phyloP scores from a whole-genome alignment of 2,329 filamentous ascomycete genomes.

The Colletotrichum salicis region DNA sequence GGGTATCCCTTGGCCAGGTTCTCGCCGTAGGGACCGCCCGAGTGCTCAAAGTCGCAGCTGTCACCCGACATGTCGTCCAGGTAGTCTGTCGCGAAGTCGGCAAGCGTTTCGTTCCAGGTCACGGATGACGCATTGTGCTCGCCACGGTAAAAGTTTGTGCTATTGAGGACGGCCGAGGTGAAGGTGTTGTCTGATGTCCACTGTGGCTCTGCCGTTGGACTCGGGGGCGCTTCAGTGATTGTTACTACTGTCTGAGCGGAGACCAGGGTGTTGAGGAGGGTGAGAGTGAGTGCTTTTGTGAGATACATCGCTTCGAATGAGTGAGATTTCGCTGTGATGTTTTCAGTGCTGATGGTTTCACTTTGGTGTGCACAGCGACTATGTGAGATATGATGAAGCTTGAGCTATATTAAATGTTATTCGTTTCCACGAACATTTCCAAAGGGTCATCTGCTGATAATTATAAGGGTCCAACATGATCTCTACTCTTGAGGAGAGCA shows the following conservation, averaged over 20 bases:
- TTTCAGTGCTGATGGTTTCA: background rate
- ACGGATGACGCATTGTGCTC: conserved; percentile 70
- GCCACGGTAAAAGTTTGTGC: conserved; percentile 73
- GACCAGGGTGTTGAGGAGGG: background rate
- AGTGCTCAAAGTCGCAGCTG: conserved; percentile 63
- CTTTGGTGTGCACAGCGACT: background rate
- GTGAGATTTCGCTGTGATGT: background rate
- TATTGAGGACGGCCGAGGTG: conserved; percentile 68
- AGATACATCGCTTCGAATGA: background rate
- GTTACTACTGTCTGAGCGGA: conserved; percentile 32
- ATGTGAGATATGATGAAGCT: background rate
- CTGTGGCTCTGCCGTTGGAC: conserved; percentile 43
- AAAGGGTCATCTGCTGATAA: background rate
- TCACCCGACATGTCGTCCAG: conserved; percentile 43
- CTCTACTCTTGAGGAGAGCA: background rate
- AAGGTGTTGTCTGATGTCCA: conserved; percentile 52
- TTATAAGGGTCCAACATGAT: background rate
- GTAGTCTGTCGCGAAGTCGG: conserved; percentile 63
- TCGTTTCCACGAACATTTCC: background rate
- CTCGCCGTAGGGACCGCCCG: conserved; percentile 74
- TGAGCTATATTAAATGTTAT: background rate
- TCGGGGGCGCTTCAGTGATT: conserved; percentile 39
- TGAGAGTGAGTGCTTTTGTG: background rate
- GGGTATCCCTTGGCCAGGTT: conserved; percentile 77
- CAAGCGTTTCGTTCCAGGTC: conserved; percentile 73